A percentile compares a stretch with the other conserved stretches of the same genome.
Conservation (phyloP, 2,329 filamentous ascomycete species). For the Knoxdaviesia capensis region DNA sequence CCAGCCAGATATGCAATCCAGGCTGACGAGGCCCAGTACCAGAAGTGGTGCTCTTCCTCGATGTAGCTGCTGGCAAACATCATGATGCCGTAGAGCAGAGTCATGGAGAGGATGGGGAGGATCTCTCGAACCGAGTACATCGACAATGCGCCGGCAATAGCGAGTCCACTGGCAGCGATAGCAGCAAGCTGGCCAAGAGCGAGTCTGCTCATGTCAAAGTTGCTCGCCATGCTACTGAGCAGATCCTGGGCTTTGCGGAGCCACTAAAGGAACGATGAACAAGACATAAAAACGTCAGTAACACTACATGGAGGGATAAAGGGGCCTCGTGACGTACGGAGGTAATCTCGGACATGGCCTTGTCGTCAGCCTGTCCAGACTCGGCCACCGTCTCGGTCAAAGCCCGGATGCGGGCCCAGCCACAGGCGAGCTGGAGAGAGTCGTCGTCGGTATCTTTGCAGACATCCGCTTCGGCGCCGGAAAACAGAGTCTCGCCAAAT, state of each 20-base stretch:
- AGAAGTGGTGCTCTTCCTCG: constrained; percentile 96
- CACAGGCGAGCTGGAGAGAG: constrained; percentile 43
- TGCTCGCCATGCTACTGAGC: constrained; percentile 80
- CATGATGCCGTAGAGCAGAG: constrained; percentile 53
- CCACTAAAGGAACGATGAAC: constrained; percentile 22
- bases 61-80: constrained; percentile 98
- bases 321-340: neutral
- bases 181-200: constrained; percentile 21
- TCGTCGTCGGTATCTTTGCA: constrained; percentile 8
- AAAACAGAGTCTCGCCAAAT: constrained; percentile 28
- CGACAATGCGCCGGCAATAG: constrained; percentile 4
- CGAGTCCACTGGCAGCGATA: constrained; percentile 14
- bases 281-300: neutral
- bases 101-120: constrained; percentile 27
- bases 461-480: neutral
- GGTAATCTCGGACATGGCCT: neutral
- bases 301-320: neutral
- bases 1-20: constrained; percentile 41
- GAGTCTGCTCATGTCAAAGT: constrained; percentile 59
- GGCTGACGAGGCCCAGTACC: constrained; percentile 72
- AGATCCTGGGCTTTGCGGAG: constrained; percentile 51
- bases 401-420: constrained; percentile 29
- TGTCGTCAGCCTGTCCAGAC: neutral
- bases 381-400: neutral
- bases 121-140: neutral